A percentile compares a stretch with the other conserved stretches of the same genome.
Conservation (phyloP, 768 basidiomycete species). For the Kwoniella newhampshirensis region DNA sequence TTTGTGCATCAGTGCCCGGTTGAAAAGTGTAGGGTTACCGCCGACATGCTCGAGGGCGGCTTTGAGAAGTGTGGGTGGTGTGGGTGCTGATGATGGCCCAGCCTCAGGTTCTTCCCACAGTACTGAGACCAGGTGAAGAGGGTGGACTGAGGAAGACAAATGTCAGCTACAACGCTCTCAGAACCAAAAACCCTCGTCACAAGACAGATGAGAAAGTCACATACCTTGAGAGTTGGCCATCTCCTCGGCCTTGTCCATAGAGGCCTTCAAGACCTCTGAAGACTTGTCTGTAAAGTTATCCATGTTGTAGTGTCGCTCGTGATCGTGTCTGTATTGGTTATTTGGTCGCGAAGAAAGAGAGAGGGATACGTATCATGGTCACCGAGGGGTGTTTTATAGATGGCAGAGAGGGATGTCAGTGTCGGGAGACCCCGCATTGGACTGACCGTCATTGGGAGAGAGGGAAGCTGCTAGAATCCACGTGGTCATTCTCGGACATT, state of each 20-base stretch:
- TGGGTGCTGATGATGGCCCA: conserved; percentile 41
- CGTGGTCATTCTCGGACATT: conserved; percentile 4
- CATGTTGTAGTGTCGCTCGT: conserved; percentile 57
- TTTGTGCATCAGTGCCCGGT: conserved; percentile 69
- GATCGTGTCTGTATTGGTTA: not conserved
- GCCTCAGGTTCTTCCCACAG: conserved; percentile 67
- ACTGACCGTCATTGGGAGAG: too few species aligned
- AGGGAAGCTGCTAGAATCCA: conserved; percentile 8
- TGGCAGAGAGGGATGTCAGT: not conserved
- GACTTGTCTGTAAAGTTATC: conserved; percentile 83
- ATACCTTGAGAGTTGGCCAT: conserved; percentile 77
- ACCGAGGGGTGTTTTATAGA: not conserved
- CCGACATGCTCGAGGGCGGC: conserved; percentile 79
- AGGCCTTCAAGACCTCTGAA: conserved; percentile 65
- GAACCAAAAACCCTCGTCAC: too few species aligned
- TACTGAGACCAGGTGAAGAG: conserved; percentile 76
- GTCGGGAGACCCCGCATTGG: not conserved
- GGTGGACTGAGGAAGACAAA: conserved; percentile 67
- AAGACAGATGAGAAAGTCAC: conserved; percentile 23
- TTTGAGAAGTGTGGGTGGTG: conserved; percentile 65
- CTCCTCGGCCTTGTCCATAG: conserved; percentile 79
- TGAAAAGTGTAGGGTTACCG: conserved; percentile 66
- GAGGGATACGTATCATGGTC: not conserved
- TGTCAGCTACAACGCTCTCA: too few species aligned
- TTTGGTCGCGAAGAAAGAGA: not conserved